Evolutionary conservation across 2,329 filamentous ascomycete species (phyloP).

Genomic region (Coniochaeta sp.): DNA sequence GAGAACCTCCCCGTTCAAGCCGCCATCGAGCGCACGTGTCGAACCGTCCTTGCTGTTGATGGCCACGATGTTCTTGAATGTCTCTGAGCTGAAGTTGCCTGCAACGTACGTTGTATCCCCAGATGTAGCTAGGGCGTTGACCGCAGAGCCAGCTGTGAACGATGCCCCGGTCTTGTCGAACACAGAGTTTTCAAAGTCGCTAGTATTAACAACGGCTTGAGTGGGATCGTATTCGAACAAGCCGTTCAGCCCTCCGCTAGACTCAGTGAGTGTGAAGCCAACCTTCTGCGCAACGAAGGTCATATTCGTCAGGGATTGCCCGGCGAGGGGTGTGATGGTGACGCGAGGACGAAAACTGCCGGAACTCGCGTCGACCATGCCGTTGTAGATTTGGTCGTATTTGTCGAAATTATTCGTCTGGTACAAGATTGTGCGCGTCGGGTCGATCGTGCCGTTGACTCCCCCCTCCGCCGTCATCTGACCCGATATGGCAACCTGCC

Average conservation of each 20-base stretch:
- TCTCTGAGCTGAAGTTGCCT: slow-evolving; percentile 70
- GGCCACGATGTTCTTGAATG: slow-evolving; percentile 68
- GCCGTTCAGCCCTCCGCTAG: slow-evolving; percentile 77
- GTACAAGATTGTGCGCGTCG: slow-evolving; percentile 45
- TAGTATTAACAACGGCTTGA: slow-evolving; percentile 46
- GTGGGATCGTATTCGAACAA: slow-evolving; percentile 81
- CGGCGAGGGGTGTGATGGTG: slow-evolving; percentile 62
- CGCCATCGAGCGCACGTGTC: slow-evolving; percentile 56
- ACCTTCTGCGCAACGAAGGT: slow-evolving; percentile 87
- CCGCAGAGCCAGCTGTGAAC: slow-evolving; percentile 58
- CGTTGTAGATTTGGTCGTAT: slow-evolving; percentile 87
- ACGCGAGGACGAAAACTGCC: slow-evolving; percentile 71
- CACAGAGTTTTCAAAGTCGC: slow-evolving; percentile 60
- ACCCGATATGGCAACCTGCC: slow-evolving; percentile 74
- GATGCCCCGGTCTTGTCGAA: slow-evolving; percentile 69
- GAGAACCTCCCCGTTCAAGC: slow-evolving; percentile 73
- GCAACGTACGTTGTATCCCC: slow-evolving; percentile 65
- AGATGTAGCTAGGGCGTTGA: slow-evolving; percentile 60
- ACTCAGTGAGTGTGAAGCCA: slow-evolving; percentile 65
- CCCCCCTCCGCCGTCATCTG: slow-evolving; percentile 48
- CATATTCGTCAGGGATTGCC: slow-evolving; percentile 53
- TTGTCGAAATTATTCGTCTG: slow-evolving; percentile 97
- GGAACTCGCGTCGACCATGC: slow-evolving; percentile 69
- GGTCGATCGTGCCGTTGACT: slow-evolving; percentile 41
- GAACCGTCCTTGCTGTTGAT: slow-evolving; percentile 57